Percentiles rank a stretch among this genome's conserved stretches.
Evolutionary conservation across 768 basidiomycete species (phyloP).

Genomic region (Phanerodontia chrysosporium): DNA sequence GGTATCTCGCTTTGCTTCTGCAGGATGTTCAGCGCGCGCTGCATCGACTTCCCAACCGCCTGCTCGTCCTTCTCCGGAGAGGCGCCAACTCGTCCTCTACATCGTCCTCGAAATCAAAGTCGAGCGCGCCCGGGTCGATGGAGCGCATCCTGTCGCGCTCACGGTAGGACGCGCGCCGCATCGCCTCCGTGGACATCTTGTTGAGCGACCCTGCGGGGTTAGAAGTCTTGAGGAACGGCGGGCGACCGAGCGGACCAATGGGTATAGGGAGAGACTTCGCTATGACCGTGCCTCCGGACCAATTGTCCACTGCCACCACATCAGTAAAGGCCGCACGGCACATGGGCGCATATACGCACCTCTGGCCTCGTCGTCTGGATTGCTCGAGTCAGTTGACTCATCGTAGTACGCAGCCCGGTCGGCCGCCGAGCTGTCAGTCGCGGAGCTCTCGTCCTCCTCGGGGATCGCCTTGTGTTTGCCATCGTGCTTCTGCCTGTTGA

Average conservation of each 20-base stretch:
- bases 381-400: conserved; percentile 15
- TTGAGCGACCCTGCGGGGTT: conserved; percentile 27
- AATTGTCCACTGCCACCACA: conserved; percentile 2
- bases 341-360: conserved; percentile 1
- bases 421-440: conserved; percentile 12
- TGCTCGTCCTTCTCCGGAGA: conserved; percentile 36
- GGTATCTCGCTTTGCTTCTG: conserved; percentile 67
- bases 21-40: conserved; percentile 63
- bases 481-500: conserved; percentile 26
- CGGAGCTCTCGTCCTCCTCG: conserved; percentile 27
- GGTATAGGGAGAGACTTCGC: conserved; percentile 61
- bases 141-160: conserved; percentile 61
- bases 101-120: conserved; percentile 47
- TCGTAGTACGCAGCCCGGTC: conserved; percentile 21
- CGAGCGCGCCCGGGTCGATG: conserved; percentile 67
- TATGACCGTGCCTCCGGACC: conserved; percentile 21
- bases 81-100: conserved; percentile 30
- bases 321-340: conserved; percentile 1
- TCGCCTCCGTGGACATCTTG: conserved; percentile 38
- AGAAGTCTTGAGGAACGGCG: conserved; percentile 31
- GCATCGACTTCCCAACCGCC: conserved; percentile 34
- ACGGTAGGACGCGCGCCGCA: conserved; percentile 62
- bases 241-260: conserved; percentile 37
- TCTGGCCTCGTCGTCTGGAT: conserved; percentile 24
- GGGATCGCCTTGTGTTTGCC: conserved; percentile 18